Evolutionary conservation across 805 yeast genomes (phyloP).

Genomic region (Kregervanrija fluxuum): DNA sequence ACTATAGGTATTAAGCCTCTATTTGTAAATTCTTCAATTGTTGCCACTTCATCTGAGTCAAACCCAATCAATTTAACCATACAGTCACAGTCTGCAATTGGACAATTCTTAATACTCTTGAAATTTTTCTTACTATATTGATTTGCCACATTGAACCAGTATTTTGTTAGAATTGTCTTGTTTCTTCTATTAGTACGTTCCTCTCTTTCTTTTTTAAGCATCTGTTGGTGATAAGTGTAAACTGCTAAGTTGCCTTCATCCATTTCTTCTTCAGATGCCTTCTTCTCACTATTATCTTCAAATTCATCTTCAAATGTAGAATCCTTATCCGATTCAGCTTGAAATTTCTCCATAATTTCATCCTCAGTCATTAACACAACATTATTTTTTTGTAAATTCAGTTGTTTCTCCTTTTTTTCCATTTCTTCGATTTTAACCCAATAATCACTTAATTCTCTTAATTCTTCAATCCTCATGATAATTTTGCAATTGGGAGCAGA

Average conservation of each 20-base stretch:
- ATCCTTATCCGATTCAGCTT: conserved; percentile 7
- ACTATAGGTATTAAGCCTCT: conserved; percentile 53
- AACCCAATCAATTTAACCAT: conserved; percentile 37
- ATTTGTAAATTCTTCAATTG: conserved; percentile 19
- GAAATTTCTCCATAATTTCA: conserved; percentile 2
- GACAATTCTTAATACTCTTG: conserved; percentile 63
- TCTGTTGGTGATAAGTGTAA: conserved; percentile 20
- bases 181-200: conserved; percentile 19
- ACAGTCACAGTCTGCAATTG: conserved; percentile 69
- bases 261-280: conserved; percentile 2
- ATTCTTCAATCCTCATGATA: conserved; percentile 35
- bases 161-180: conserved; percentile 27
- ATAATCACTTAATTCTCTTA: conserved; percentile 25
- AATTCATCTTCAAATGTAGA: not conserved
- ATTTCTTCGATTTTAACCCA: conserved; percentile 3
- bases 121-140: conserved; percentile 45
- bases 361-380: conserved; percentile 3
- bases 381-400: not conserved
- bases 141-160: conserved; percentile 37
- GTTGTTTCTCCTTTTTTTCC: not conserved
- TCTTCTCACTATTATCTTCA: not conserved
- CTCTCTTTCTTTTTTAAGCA: conserved; percentile 14
- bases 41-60: conserved; percentile 23
- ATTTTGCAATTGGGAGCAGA: conserved; percentile 42
- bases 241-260: conserved; percentile 6